phyloP scores from a whole-genome alignment of 1,139 yeast species.

The Saccharomyces pastorianus region DNA sequence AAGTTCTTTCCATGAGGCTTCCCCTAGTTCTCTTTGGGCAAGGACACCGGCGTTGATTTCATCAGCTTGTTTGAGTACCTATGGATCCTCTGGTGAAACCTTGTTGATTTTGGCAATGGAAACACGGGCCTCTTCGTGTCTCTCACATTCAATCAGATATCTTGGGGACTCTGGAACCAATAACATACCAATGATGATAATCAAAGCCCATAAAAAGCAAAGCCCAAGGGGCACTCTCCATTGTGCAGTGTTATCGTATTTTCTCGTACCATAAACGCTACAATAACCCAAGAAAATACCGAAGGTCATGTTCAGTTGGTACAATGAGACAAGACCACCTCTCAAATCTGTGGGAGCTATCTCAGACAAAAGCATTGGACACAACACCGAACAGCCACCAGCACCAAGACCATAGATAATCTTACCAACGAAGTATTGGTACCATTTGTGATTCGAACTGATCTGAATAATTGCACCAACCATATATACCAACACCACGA shows the following conservation, averaged over 20 bases:
- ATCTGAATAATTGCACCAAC: conserved; percentile 55
- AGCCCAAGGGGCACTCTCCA: conserved; percentile 53
- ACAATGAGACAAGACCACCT: conserved; percentile 53
- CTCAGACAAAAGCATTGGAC: conserved; percentile 56
- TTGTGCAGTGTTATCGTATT: conserved; percentile 39
- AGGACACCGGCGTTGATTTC: not conserved
- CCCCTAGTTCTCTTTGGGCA: not conserved
- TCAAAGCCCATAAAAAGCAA: conserved; percentile 48
- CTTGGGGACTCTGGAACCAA: conserved; percentile 66
- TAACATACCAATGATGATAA: conserved; percentile 48
- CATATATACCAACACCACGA: conserved; percentile 47
- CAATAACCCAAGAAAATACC: conserved; percentile 54
- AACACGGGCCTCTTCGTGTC: conserved; percentile 40
- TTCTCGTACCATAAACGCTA: conserved; percentile 48
- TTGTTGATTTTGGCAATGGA: conserved; percentile 38
- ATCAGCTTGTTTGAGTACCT: not conserved
- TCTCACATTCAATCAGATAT: conserved; percentile 44
- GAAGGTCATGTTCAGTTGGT: conserved; percentile 52
- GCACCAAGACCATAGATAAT: conserved; percentile 54
- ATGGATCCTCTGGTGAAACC: conserved; percentile 35
- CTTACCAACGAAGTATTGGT: conserved; percentile 49
- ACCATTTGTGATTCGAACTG: conserved; percentile 42
- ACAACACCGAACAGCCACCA: conserved; percentile 50
- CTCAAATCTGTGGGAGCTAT: conserved; percentile 55
- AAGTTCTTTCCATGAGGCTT: not conserved